Percentiles rank a stretch among this genome's conserved stretches.
These are phyloP conservation scores for Boletales sp. DNA, from an alignment of 768 basidiomycete genomes.

Conservation along the genomic window DNA sequence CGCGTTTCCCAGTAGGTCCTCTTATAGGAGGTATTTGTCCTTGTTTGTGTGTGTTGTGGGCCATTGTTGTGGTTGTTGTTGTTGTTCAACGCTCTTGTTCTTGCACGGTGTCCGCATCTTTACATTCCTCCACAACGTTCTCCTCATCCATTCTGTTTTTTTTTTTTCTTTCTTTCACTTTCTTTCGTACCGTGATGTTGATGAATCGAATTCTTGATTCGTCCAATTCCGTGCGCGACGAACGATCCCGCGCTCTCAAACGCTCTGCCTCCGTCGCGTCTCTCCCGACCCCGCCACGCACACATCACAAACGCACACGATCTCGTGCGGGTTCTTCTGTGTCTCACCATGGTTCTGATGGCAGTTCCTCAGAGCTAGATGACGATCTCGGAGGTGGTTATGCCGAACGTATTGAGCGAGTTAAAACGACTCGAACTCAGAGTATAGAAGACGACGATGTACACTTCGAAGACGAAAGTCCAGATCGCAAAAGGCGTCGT, in stretches of 20 bases:
- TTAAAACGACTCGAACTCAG: conserved; percentile 13
- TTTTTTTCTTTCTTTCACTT: neutral
- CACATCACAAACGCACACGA: conserved; percentile 46
- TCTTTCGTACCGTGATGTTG: conserved; percentile 20
- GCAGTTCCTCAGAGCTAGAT: conserved; percentile 35
- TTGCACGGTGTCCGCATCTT: conserved; percentile 7
- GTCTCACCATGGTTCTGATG: conserved; percentile 43
- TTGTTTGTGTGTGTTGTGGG: conserved; percentile 12
- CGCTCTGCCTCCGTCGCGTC: conserved; percentile 63
- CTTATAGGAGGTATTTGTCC: conserved; percentile 10
- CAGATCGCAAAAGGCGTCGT: conserved; percentile 38
- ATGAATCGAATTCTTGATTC: conserved; percentile 34
- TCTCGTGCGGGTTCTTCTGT: conserved; percentile 41
- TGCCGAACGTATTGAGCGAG: conserved; percentile 11
- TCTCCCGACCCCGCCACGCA: conserved; percentile 65
- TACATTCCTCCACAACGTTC: conserved; percentile 18
- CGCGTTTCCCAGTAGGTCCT: too few species aligned
- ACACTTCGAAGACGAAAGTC: conserved; percentile 13
- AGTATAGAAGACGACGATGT: conserved; percentile 17
- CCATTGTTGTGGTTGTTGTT: conserved; percentile 9
- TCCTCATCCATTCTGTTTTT: conserved; percentile 1
- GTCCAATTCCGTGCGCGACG: conserved; percentile 19
- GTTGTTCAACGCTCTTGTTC: conserved; percentile 8
- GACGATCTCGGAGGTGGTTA: conserved; percentile 12
- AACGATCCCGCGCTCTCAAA: conserved; percentile 42